phyloP scores from a whole-genome alignment of 2,329 filamentous ascomycete genomes.

The Aphanocladium album region DNA sequence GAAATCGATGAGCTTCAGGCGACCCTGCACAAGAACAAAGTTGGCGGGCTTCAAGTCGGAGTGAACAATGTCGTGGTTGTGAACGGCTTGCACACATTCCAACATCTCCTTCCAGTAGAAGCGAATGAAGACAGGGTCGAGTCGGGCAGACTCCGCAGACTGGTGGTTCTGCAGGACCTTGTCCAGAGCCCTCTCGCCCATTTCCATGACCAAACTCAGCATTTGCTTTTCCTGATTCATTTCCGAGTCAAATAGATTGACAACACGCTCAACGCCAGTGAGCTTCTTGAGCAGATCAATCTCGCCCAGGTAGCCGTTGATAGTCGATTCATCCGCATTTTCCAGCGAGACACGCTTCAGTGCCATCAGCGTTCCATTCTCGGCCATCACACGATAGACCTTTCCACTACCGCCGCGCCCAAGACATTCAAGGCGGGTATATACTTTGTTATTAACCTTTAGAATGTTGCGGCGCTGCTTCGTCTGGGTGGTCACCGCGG shows the following conservation, averaged over 20 bases:
- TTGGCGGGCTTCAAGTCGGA: conserved; percentile 97
- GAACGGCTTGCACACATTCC: conserved; percentile 85
- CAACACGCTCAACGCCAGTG: conserved; percentile 80
- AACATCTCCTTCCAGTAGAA: conserved; percentile 99
- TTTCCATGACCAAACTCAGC: conserved; percentile 92
- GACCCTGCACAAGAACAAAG: conserved; percentile 86
- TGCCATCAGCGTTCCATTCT: conserved; percentile 93
- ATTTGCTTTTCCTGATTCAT: conserved; percentile 88
- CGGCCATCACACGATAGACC: conserved; percentile 93
- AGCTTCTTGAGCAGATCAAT: conserved; percentile 85
- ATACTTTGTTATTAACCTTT: conserved; percentile 84
- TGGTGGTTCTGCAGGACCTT: conserved; percentile 72
- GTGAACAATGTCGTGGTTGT: conserved; percentile 88
- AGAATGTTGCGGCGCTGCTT: conserved; percentile 77
- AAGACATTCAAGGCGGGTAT: conserved; percentile 83
- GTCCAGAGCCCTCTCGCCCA: conserved; percentile 90
- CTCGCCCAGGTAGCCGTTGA: conserved; percentile 88
- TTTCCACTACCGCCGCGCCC: conserved; percentile 90
- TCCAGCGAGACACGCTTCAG: conserved; percentile 89
- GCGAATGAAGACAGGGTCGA: conserved; percentile 89
- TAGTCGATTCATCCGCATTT: conserved; percentile 76
- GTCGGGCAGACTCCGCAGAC: conserved; percentile 65
- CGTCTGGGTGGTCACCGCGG: conserved; percentile 66
- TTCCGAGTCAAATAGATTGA: conserved; percentile 87
- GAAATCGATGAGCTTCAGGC: conserved; percentile 95